These are phyloP conservation scores for Vitis riparia DNA, from an alignment of 164 flowering plant genomes.

Conservation along the genomic window DNA sequence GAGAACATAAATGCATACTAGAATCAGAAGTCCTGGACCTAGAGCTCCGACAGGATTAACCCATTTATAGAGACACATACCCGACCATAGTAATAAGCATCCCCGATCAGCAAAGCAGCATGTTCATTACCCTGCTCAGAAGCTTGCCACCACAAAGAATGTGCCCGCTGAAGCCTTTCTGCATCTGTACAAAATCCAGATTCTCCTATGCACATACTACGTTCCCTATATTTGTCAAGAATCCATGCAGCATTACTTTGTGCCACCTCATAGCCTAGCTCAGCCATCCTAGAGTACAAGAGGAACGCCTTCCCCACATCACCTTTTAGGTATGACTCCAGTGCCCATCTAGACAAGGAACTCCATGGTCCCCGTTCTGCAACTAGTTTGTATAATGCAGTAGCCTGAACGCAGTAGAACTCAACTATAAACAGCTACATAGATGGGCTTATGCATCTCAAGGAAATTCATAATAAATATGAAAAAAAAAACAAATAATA, in stretches of 20 bases:
- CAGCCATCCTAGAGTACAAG: constrained; percentile 97
- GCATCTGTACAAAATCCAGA: constrained; percentile 83
- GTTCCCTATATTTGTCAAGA: constrained; percentile 89
- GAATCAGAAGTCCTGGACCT: background rate
- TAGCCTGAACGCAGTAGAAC: constrained; percentile 55
- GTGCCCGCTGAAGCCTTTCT: constrained; percentile 88
- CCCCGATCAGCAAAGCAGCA: constrained; percentile 96
- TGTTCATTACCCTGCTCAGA: constrained; percentile 99
- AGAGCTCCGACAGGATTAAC: background rate
- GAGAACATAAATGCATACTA: background rate
- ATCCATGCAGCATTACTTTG: constrained; percentile 99
- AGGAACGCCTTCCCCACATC: constrained; percentile 88
- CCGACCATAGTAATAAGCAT: constrained; percentile 98
- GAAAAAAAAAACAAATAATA: background rate
- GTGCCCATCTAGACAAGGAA: constrained; percentile 95
- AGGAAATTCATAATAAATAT: background rate
- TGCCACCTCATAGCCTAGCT: constrained; percentile 94
- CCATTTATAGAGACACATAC: constrained; percentile 41
- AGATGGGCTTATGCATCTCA: too few relatives aligned
- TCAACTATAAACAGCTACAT: background rate
- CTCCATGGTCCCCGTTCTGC: constrained; percentile 99
- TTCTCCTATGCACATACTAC: constrained; percentile 93
- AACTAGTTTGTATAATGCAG: constrained; percentile 82
- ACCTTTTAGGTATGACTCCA: constrained; percentile 91
- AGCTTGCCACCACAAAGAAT: constrained; percentile 99